Base-by-base conservation (phyloP, 768 basidiomycete species). In the Trametes cinnabarina region DNA sequence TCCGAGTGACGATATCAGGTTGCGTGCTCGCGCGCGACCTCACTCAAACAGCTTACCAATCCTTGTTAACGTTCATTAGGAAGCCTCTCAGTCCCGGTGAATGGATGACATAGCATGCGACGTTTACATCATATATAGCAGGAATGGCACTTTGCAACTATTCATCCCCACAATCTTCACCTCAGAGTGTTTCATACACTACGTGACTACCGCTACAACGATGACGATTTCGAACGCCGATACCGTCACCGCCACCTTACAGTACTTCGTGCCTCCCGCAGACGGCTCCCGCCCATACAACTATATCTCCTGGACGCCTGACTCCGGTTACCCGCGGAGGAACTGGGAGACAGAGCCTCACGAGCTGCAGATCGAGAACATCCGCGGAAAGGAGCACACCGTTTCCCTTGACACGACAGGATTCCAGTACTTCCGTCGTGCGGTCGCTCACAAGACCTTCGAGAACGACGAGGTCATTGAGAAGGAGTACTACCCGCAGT, bases 401-500 rank as follows among this genome's bases (percentile, higher is more conserved):
- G 71, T 71, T 23, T 71, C 74, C 22, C 75, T 85, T 20, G 83
- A 85, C 63, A 78, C 66, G 1, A 69, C 78, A 3, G 82, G 83
- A 3, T 86, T 83, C 69, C 78, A 80, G 63, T 82, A 71, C 61
- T 72, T 60, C 55, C 63, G 63, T 28, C 63, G 60, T 30, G 66
- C 80, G 0, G 69, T 82, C 0, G 75, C 79, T 58, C 77, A 80
- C 63, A 78, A 70, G 7, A 59, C 74, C 0, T 87, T 87, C 69
- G 57, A 58, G 0, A 73, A 80, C 57, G 82, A 85, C 40, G 78
- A 75, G 10, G 79, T 78, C n/a, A 78, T 88, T 34, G 63, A 74
- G 63, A 63, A 61, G 42, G 81, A 80, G 48, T 88, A 88, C 66
- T 87, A 86, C 63, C 77, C 79, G 0, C 86, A 88, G 69, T 81